A percentile compares a stretch with the other conserved stretches of the same genome.
Evolutionary conservation across 192 early-diverging fungal genomes (phyloP).

Genomic region (Neocallimastix lanati): DNA sequence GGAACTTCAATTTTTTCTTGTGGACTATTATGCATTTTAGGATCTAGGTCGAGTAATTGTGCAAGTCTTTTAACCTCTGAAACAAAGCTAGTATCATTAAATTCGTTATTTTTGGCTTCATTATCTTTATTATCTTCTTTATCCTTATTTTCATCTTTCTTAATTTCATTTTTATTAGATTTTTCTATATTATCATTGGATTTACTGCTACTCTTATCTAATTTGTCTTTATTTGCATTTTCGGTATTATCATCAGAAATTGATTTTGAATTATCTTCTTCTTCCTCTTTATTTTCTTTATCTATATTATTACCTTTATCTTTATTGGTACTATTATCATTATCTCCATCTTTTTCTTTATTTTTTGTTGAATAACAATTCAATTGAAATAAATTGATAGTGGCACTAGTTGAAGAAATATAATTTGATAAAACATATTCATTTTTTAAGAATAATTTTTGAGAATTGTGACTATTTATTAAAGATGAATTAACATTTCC

Average conservation of each 20-base stretch:
- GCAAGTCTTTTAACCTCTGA: not conserved
- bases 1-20: slow-evolving; percentile 28
- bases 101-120: not conserved
- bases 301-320: not conserved
- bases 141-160: not conserved
- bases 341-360: not conserved
- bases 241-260: not conserved
- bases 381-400: not conserved
- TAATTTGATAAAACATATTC: not conserved
- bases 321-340: not conserved
- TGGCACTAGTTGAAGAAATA: not conserved
- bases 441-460: not conserved
- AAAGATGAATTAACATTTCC: not conserved
- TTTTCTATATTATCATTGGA: not conserved
- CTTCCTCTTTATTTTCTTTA: not conserved
- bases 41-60: not conserved
- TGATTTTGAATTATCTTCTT: not conserved
- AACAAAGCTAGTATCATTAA: not conserved
- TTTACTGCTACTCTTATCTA: not conserved
- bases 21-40: not conserved
- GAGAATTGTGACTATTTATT: not conserved
- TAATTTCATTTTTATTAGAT: not conserved
- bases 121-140: not conserved
- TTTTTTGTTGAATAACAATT: not conserved
- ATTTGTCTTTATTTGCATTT: not conserved